Evolutionary conservation across 1,284 basidiomycete genomes (phyloP).

Genomic region (Cryptococcus depauperatus): DNA sequence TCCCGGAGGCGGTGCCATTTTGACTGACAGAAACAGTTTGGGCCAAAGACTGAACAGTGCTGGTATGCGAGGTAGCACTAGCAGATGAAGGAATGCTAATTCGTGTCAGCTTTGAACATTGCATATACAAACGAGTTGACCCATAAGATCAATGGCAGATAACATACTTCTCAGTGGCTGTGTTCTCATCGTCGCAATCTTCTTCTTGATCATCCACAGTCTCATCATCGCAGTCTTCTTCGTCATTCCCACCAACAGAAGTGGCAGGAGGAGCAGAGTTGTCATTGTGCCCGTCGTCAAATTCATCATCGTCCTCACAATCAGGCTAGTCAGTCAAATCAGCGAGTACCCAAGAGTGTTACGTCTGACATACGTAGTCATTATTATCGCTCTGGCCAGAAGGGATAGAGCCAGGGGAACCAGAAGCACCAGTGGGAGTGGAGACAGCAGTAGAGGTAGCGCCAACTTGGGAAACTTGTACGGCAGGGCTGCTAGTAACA

Average conservation of each 20-base stretch:
- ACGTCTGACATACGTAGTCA: slow-evolving; percentile 6
- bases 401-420: neutral
- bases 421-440: slow-evolving; percentile 2
- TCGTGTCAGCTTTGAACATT: neutral
- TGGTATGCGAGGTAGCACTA: no score
- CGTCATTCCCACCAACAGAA: neutral
- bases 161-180: no score
- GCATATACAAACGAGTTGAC: neutral
- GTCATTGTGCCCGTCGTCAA: slow-evolving; percentile 1
- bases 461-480: neutral
- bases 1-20: neutral
- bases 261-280: slow-evolving; percentile 2
- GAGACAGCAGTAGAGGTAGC: slow-evolving; percentile 6
- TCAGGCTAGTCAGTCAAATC: slow-evolving; percentile 6
- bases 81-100: no score
- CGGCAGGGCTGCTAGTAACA: neutral
- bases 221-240: slow-evolving; percentile 13
- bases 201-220: slow-evolving; percentile 14
- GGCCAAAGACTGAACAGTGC: no score
- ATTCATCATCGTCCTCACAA: slow-evolving; percentile 10
- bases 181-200: slow-evolving; percentile 4
- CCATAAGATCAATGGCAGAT: neutral
- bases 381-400: slow-evolving; percentile 7
- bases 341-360: neutral
- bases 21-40: neutral